Evolutionary conservation across 331 rosid species (phyloP).

Genomic region (Arachis monticola): DNA sequence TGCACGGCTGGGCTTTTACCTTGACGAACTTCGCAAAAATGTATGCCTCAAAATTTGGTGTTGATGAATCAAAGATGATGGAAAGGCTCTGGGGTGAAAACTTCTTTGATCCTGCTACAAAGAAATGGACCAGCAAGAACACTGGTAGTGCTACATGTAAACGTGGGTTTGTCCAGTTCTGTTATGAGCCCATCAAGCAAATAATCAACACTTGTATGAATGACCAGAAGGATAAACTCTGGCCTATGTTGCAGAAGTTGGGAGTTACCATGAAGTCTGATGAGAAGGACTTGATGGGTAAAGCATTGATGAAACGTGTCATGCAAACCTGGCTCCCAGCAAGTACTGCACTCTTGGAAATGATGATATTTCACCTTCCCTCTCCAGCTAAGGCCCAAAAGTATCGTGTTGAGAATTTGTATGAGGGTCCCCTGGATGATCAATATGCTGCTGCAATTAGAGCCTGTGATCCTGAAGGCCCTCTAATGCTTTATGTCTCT

Average conservation of each 20-base stretch:
- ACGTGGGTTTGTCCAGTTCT: slow-evolving; percentile 79
- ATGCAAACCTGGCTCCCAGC: slow-evolving; percentile 24
- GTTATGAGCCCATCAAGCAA: slow-evolving; percentile 82
- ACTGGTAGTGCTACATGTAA: slow-evolving; percentile 64
- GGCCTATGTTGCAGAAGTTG: slow-evolving; percentile 76
- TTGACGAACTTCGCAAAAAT: slow-evolving; percentile 72
- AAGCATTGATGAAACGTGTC: no score
- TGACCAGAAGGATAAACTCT: slow-evolving; percentile 70
- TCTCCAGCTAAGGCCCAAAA: slow-evolving; percentile 61
- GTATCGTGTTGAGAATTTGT: slow-evolving; percentile 81
- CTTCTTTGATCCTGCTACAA: slow-evolving; percentile 74
- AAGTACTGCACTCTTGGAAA: slow-evolving; percentile 61
- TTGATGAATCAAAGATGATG: slow-evolving; percentile 83
- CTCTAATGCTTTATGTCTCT: slow-evolving; percentile 79
- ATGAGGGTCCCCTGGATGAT: slow-evolving; percentile 88
- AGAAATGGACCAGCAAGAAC: slow-evolving; percentile 73
- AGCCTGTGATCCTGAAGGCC: slow-evolving; percentile 78
- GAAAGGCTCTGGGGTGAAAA: slow-evolving; percentile 86
- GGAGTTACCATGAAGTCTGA: slow-evolving; percentile 67
- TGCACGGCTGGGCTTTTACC: slow-evolving; percentile 89
- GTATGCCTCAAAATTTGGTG: slow-evolving; percentile 84
- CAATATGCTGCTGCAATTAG: slow-evolving; percentile 66
- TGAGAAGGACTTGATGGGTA: no score
- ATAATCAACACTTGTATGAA: slow-evolving; percentile 68
- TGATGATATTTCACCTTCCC: slow-evolving; percentile 83